Base-by-base conservation (phyloP, 805 yeast species). In the Hanseniaspora lindneri region DNA sequence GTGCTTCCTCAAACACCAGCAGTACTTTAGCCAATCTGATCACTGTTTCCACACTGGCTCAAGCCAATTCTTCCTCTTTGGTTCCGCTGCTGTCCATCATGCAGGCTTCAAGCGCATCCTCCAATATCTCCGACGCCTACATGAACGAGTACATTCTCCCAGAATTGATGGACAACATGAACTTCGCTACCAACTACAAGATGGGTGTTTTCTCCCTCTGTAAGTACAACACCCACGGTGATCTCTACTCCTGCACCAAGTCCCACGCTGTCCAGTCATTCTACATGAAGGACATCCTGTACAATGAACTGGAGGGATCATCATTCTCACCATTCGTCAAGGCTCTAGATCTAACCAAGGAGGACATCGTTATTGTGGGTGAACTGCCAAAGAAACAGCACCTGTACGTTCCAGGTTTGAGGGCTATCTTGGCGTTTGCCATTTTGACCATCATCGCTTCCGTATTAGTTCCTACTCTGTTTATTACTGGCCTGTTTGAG, bases 241-340 rank as follows among this genome's bases (percentile, higher is more conserved):
- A 55, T 4, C 51, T 60, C 9, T 43, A 49, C n/a, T 35, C 52
- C 1, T 63, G 66, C 50, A 53, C 56, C 23, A 52, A 52, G 20
- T 44, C 60, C 4, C 64, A 60, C 41, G 61, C 65, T 19, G 66
- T 63, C 21, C 67, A 63, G 54, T 51, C 59, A 42, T 52, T 63
- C 44, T 57, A 60, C 42, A 59, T 62, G 56, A 60, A 63, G 53
- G 47, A 52, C 5, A 61, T 62, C 44, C 54, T 62, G 35, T 62
- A 56, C 54, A 49, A 54, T n/a, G 60, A 60, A 40, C 46, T 63
- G 40, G 49, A 44, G 19, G 52, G 51, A 8, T 63, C 67, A 13
- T 61, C 61, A 19, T 59, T 62, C 44, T 50, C 53, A 8, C 65
- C 66, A 35, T 62, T 61, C 41, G 41, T 62, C 39, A 52, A 52